Conservation (phyloP, 208 protist species). For the Phytomonas sp. region DNA sequence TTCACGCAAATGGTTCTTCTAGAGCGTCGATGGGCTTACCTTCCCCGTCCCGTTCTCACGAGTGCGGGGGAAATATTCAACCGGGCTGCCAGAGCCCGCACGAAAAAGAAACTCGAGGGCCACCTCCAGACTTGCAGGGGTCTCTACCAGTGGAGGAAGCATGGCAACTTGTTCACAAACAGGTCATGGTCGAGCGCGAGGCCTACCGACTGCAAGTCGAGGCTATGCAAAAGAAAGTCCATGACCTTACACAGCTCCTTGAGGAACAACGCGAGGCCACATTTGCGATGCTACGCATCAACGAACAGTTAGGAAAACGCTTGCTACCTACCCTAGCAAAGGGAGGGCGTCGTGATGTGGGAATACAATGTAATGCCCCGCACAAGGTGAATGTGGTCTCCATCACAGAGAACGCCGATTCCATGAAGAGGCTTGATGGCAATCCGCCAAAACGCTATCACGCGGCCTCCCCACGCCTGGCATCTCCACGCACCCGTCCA, state of each 20-base stretch:
- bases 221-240: constrained; percentile 15
- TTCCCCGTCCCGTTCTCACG: neutral
- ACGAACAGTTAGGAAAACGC: constrained; percentile 16
- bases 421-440: neutral
- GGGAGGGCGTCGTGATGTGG: neutral
- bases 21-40: neutral
- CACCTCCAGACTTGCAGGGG: neutral
- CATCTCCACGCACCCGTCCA: no score
- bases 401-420: neutral
- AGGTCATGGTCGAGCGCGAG: constrained; percentile 23
- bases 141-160: constrained; percentile 7
- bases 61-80: neutral
- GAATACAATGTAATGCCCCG: neutral
- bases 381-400: neutral
- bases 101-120: neutral
- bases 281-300: constrained; percentile 9
- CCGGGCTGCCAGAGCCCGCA: neutral
- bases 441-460: neutral
- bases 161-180: constrained; percentile 14
- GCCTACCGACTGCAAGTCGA: constrained; percentile 14
- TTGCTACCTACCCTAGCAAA: neutral
- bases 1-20: neutral
- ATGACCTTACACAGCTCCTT: constrained; percentile 10
- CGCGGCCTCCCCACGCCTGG: no score
- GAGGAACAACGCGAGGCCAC: constrained; percentile 11